A percentile compares a stretch with the other conserved stretches of the same genome.
phyloP scores from a whole-genome alignment of 2,329 filamentous ascomycete genomes.

The Fusarium annulatum region DNA sequence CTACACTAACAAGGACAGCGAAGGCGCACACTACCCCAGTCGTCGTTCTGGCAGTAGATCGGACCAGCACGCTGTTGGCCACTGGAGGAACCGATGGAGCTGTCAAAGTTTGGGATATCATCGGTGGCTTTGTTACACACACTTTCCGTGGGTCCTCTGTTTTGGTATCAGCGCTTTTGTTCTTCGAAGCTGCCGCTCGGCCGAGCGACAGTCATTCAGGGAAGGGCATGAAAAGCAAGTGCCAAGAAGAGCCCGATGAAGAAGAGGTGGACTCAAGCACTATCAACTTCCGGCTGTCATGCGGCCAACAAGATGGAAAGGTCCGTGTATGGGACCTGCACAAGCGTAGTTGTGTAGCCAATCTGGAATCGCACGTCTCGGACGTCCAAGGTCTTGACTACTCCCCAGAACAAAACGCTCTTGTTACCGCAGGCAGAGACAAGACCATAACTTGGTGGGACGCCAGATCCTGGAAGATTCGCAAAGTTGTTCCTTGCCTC shows the following conservation, averaged over 20 bases:
- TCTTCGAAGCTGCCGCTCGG: constrained; percentile 79
- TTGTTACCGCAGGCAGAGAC: constrained; percentile 89
- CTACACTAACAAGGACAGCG: constrained; percentile 79
- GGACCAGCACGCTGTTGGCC: constrained; percentile 87
- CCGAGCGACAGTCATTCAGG: constrained; percentile 44
- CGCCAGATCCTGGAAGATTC: constrained; percentile 82
- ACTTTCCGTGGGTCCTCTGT: constrained; percentile 95
- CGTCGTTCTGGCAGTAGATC: constrained; percentile 84
- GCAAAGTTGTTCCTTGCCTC: constrained; percentile 82
- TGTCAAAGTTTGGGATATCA: constrained; percentile 97
- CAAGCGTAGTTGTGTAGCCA: constrained; percentile 80
- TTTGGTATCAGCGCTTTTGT: constrained; percentile 88
- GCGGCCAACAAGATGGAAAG: constrained; percentile 93
- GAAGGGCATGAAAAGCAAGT: constrained; percentile 51
- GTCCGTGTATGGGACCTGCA: constrained; percentile 92
- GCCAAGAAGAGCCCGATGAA: constrained; percentile 52
- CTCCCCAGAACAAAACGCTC: constrained; percentile 75
- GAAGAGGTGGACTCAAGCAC: constrained; percentile 57
- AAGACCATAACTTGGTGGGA: constrained; percentile 97
- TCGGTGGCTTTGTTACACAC: constrained; percentile 90
- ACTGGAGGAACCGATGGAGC: constrained; percentile 93
- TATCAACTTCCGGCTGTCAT: constrained; percentile 81
- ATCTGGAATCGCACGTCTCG: constrained; percentile 91
- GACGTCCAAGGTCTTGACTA: constrained; percentile 91
- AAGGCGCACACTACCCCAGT: constrained; percentile 94